Conservation (phyloP, 176 grass and related monocot species). For the Typha latifolia region DNA sequence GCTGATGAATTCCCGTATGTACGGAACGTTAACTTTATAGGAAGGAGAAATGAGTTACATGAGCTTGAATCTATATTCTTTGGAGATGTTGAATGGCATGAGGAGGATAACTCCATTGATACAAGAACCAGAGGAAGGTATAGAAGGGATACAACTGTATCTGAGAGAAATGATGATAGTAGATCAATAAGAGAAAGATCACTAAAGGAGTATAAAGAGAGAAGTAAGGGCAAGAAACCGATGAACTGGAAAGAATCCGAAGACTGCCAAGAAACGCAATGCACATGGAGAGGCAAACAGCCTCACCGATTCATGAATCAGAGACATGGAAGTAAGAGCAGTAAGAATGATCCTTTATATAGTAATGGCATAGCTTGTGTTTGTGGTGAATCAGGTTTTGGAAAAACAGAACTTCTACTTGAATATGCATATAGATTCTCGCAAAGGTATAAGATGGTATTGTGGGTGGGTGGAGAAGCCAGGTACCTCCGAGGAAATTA, state of each 20-base stretch:
- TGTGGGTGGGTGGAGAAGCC: constrained; percentile 50
- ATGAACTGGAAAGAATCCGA: neutral
- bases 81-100: constrained; percentile 6
- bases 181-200: neutral
- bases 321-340: neutral
- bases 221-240: constrained; percentile 11
- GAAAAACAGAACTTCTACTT: constrained; percentile 51
- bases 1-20: constrained; percentile 34
- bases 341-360: neutral
- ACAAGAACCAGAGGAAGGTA: neutral
- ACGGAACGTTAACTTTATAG: constrained; percentile 33
- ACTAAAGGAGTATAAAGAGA: neutral
- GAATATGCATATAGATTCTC: constrained; percentile 44
- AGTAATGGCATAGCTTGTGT: constrained; percentile 33
- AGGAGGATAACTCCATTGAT: constrained; percentile 1
- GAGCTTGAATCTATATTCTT: constrained; percentile 32
- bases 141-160: neutral
- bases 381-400: constrained; percentile 34
- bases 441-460: constrained; percentile 46
- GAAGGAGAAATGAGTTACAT: constrained; percentile 34
- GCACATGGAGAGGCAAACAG: too few species aligned
- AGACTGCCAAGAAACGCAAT: constrained; percentile 7
- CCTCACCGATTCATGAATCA: too few species aligned
- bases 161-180: constrained; percentile 6
- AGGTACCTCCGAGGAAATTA: constrained; percentile 47